Percentiles rank a stretch among this genome's conserved stretches.
These are phyloP conservation scores for Escallonia rubra DNA, from an alignment of 129 eudicot genomes.

Conservation along the genomic window DNA sequence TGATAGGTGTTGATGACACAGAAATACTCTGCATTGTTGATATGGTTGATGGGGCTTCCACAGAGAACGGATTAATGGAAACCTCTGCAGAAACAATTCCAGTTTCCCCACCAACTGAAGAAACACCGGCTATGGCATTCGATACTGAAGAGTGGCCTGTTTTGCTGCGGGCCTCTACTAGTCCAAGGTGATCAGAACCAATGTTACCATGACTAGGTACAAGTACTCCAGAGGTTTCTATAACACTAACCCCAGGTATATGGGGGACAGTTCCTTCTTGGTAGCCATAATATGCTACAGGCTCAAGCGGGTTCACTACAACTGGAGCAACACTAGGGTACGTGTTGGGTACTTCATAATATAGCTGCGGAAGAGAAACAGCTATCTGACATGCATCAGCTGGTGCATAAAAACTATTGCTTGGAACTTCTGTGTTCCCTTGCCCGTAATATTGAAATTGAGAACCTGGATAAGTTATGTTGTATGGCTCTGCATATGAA, in stretches of 20 bases:
- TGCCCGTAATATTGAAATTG: slow-evolving; percentile 52
- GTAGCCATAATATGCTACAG: slow-evolving; percentile 48
- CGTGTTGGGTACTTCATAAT: slow-evolving; percentile 28
- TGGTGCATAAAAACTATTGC: slow-evolving; percentile 40
- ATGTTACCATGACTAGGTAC: slow-evolving; percentile 14
- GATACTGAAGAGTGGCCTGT: slow-evolving; percentile 9
- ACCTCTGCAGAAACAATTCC: slow-evolving; percentile 20
- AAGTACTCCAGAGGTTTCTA: slow-evolving; percentile 28
- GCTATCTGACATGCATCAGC: slow-evolving; percentile 49
- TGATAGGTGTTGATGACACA: slow-evolving; percentile 36
- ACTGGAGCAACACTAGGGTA: slow-evolving; percentile 26
- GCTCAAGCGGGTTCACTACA: slow-evolving; percentile 35
- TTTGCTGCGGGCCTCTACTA: slow-evolving; percentile 12
- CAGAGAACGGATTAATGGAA: slow-evolving; percentile 23
- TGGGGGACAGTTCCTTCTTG: slow-evolving; percentile 42
- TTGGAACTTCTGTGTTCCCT: slow-evolving; percentile 19
- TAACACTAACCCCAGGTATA: slow-evolving; percentile 24
- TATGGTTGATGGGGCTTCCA: slow-evolving; percentile 24
- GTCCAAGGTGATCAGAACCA: slow-evolving; percentile 14
- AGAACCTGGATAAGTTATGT: slow-evolving; percentile 38
- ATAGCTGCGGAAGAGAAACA: slow-evolving; percentile 43
- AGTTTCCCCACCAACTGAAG: slow-evolving; percentile 4
- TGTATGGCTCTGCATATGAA: slow-evolving; percentile 53
- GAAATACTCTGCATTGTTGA: slow-evolving; percentile 24
- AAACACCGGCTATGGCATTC: slow-evolving; percentile 6